Percentiles rank a stretch among this genome's conserved stretches.
These are phyloP conservation scores for Ceratocystiopsis brevicomis DNA, from an alignment of 2,329 filamentous ascomycete species.

Conservation along the genomic window DNA sequence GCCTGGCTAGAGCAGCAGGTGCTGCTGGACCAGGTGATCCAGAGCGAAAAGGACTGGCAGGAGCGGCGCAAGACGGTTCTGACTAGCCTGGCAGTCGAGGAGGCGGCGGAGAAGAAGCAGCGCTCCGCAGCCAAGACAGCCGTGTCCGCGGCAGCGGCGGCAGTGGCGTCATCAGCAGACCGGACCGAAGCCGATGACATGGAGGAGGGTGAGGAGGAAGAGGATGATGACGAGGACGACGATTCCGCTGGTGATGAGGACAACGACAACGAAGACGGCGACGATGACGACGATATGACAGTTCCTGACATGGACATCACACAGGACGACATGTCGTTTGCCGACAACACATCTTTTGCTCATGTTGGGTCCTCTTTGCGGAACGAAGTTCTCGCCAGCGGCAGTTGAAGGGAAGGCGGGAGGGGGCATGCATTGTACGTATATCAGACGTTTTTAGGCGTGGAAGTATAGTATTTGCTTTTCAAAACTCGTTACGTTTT, in stretches of 20 bases:
- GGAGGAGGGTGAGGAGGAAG: slow-evolving; percentile 1
- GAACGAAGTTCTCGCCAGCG: slow-evolving; percentile 5
- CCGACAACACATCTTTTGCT: slow-evolving; percentile 6
- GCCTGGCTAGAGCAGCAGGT: slow-evolving; percentile 71
- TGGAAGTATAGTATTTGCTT: no score
- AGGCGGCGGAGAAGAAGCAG: slow-evolving; percentile 9
- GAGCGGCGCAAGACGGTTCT: slow-evolving; percentile 36
- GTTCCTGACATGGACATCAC: slow-evolving; percentile 7
- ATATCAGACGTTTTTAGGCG: no score
- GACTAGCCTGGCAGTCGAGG: slow-evolving; percentile 26
- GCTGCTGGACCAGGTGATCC: slow-evolving; percentile 52
- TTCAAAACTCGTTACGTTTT: no score
- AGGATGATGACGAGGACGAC: slow-evolving; percentile 1
- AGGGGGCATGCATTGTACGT: no score
- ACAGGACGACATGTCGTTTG: slow-evolving; percentile 8
- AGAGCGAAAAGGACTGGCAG: slow-evolving; percentile 47
- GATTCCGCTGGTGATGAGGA: not conserved
- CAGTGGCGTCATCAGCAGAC: not conserved
- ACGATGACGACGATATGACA: slow-evolving; percentile 6
- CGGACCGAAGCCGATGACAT: not conserved
- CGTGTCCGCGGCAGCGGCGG: not conserved
- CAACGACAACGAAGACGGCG: not conserved
- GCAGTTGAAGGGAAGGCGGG: not conserved
- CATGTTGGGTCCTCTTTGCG: slow-evolving; percentile 6
- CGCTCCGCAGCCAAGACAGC: no score